These are phyloP conservation scores for Kondoa subrosea DNA, from an alignment of 768 basidiomycete genomes.

Conservation along the genomic window DNA sequence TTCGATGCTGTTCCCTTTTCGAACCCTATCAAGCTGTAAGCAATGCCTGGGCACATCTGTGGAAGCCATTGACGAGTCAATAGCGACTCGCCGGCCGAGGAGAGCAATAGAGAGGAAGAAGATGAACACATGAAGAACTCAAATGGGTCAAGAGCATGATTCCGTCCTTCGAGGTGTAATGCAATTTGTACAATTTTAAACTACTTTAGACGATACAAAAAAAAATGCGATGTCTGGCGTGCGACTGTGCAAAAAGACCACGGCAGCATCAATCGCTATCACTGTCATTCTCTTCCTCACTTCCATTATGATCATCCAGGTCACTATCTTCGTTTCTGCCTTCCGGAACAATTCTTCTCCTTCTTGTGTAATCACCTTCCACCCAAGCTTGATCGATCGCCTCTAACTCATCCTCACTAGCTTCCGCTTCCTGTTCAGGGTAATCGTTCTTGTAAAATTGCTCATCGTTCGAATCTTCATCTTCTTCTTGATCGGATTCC, in stretches of 20 bases:
- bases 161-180: not conserved
- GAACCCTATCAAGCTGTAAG: not conserved
- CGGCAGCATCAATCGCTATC: too few species aligned
- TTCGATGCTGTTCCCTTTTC: not conserved
- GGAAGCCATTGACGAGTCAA: not conserved
- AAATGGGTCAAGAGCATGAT: not conserved
- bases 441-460: conserved; percentile 28
- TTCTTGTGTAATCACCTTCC: conserved; percentile 2
- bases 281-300: not conserved
- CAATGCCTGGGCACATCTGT: not conserved
- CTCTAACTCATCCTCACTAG: conserved; percentile 4
- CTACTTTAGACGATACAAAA: too few species aligned
- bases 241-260: too few species aligned
- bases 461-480: conserved; percentile 26
- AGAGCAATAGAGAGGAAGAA: not conserved
- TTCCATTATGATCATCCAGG: not conserved
- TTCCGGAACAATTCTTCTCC: not conserved
- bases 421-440: conserved; percentile 19
- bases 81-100: not conserved
- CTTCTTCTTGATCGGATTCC: conserved; percentile 23
- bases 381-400: not conserved
- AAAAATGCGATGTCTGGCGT: too few species aligned
- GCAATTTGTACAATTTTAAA: not conserved
- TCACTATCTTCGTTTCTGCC: too few species aligned
- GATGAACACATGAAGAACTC: not conserved